These are phyloP conservation scores for Filosporella fistucella DNA, from an alignment of 495 filamentous ascomycete genomes.

Conservation along the genomic window DNA sequence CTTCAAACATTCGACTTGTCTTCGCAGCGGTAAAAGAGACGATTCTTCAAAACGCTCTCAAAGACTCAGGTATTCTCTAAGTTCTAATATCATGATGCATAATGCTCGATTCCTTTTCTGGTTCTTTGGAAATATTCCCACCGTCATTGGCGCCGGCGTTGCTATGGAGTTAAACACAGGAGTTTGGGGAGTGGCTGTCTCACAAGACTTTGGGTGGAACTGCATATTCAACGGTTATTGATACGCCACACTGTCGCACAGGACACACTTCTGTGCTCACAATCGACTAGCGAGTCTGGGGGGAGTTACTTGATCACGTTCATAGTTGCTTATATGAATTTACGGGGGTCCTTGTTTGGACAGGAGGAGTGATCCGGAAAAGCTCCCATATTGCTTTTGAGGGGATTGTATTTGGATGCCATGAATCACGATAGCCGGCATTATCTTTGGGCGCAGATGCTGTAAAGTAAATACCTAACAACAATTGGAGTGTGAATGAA, in stretches of 20 bases:
- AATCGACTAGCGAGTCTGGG: background rate
- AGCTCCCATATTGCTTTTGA: too few species aligned
- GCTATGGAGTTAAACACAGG: conserved; percentile 9
- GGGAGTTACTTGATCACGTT: too few species aligned
- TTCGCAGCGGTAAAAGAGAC: conserved; percentile 99
- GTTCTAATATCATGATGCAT: conserved; percentile 13
- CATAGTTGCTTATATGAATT: too few species aligned
- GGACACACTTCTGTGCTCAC: conserved; percentile 7
- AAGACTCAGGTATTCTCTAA: conserved; percentile 95
- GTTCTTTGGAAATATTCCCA: conserved; percentile 13
- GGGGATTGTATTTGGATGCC: too few species aligned
- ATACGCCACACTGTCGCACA: conserved; percentile 13
- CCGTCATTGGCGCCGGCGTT: conserved; percentile 21
- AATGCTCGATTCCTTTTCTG: conserved; percentile 14
- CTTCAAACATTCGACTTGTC: conserved; percentile 94
- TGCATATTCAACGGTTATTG: conserved; percentile 8
- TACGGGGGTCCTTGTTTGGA: too few species aligned
- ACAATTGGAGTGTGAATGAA: background rate
- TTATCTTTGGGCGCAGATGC: conserved; percentile 6
- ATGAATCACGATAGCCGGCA: too few species aligned
- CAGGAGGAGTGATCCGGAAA: too few species aligned
- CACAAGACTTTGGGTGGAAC: conserved; percentile 15
- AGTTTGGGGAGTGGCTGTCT: conserved; percentile 22
- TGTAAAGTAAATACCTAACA: conserved; percentile 9
- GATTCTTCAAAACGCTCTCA: conserved; percentile 95